Conservation (phyloP, 1,139 yeast species). For the Trichomonascaceae sp. region DNA sequence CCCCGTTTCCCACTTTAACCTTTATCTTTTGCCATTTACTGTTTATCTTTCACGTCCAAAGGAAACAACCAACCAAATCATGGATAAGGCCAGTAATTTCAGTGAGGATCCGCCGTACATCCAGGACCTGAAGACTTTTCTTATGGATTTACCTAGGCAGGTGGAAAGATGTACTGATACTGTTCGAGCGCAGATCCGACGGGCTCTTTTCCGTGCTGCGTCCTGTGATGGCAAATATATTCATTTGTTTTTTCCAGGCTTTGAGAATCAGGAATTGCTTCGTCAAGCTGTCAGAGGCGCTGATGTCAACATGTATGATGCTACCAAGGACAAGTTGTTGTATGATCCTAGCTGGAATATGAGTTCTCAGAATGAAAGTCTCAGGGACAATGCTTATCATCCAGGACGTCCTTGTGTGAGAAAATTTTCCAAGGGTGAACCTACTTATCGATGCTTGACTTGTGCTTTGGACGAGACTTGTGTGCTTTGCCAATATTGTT, state of each 20-base stretch:
- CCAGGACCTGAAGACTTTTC: conserved; percentile 22
- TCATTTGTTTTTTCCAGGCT: conserved; percentile 44
- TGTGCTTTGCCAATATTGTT: conserved; percentile 79
- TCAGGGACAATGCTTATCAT: conserved; percentile 38
- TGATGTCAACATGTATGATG: neutral
- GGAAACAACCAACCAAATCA: neutral
- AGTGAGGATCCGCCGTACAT: conserved; percentile 8
- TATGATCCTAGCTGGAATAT: conserved; percentile 20
- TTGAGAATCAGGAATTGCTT: neutral
- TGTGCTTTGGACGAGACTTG: conserved; percentile 85
- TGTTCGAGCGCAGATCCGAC: conserved; percentile 40
- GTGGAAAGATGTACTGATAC: conserved; percentile 21
- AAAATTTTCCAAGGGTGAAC: conserved; percentile 76
- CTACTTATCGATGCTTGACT: conserved; percentile 74
- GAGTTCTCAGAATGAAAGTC: conserved; percentile 16
- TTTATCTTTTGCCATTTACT: neutral
- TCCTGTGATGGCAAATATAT: conserved; percentile 47
- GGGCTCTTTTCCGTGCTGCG: conserved; percentile 47
- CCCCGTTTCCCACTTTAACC: neutral
- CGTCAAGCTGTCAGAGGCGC: neutral
- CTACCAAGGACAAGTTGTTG: neutral
- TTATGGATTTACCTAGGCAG: conserved; percentile 26
- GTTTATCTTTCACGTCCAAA: neutral
- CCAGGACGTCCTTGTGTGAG: conserved; percentile 71
- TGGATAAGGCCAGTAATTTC: conserved; percentile 9